These are phyloP conservation scores for Domatiomyces globalis DNA, from an alignment of 2,329 filamentous ascomycete genomes.

Conservation along the genomic window DNA sequence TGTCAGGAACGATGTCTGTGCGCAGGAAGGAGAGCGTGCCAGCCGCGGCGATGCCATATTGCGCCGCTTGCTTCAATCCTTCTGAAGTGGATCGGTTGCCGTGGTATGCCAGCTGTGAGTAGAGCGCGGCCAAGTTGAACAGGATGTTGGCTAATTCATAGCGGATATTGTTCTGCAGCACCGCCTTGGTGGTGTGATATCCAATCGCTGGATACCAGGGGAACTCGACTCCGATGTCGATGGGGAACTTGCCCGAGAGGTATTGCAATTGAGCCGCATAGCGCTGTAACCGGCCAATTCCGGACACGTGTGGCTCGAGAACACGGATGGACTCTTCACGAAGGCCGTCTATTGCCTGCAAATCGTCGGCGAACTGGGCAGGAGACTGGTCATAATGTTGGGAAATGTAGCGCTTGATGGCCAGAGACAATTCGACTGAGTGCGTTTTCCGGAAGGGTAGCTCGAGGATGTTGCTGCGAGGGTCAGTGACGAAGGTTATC, in stretches of 20 bases:
- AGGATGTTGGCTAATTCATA: constrained; percentile 86
- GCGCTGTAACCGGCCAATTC: constrained; percentile 71
- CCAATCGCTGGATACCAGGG: constrained; percentile 90
- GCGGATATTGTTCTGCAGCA: constrained; percentile 51
- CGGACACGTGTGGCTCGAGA: constrained; percentile 73
- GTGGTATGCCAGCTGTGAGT: constrained; percentile 77
- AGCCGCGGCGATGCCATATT: constrained; percentile 77
- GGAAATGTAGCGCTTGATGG: constrained; percentile 90
- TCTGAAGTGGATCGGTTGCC: constrained; percentile 65
- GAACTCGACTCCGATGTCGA: constrained; percentile 81
- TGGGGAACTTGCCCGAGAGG: constrained; percentile 89
- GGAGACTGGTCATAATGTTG: constrained; percentile 98
- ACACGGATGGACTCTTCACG: constrained; percentile 78
- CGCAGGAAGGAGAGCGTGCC: constrained; percentile 72
- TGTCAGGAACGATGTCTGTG: constrained; percentile 61
- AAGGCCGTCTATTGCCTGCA: constrained; percentile 70
- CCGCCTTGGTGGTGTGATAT: constrained; percentile 52
- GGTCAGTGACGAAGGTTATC: constrained; percentile 1
- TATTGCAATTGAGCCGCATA: constrained; percentile 90
- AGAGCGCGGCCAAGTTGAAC: constrained; percentile 85
- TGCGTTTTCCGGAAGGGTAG: constrained; percentile 81
- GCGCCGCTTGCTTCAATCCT: constrained; percentile 73
- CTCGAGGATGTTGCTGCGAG: constrained; percentile 42
- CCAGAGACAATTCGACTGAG: constrained; percentile 60
- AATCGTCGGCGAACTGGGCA: constrained; percentile 85